Percentiles rank a stretch among this genome's conserved stretches.
Evolutionary conservation across 306 rosid species (phyloP).

Genomic region (Castanospermum australe): DNA sequence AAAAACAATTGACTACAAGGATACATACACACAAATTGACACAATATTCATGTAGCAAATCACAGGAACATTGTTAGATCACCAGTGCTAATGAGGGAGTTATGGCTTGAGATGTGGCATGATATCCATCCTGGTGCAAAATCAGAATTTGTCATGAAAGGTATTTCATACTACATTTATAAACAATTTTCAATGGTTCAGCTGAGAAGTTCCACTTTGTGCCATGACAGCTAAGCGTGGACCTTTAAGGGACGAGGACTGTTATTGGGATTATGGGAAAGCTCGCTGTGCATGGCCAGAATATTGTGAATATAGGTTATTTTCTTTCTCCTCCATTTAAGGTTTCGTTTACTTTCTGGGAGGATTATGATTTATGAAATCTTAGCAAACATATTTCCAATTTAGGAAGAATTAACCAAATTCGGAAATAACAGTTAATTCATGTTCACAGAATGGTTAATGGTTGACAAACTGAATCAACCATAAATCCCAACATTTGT

Average conservation of each 20-base stretch:
- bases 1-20: neutral
- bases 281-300: conserved; percentile 98
- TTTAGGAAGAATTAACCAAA: conserved; percentile 1
- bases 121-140: conserved; percentile 84
- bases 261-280: conserved; percentile 99
- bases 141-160: conserved; percentile 82
- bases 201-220: conserved; percentile 26
- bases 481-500: neutral
- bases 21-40: conserved; percentile 36
- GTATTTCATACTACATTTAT: conserved; percentile 36
- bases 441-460: conserved; percentile 1
- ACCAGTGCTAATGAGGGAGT: conserved; percentile 90
- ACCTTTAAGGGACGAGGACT: conserved; percentile 90
- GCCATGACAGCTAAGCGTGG: conserved; percentile 86
- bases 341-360: conserved; percentile 9
- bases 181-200: conserved; percentile 19
- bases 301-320: conserved; percentile 93
- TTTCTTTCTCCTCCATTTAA: conserved; percentile 14
- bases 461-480: conserved; percentile 22
- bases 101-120: conserved; percentile 99
- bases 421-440: neutral
- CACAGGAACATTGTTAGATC: conserved; percentile 98
- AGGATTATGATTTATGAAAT: neutral
- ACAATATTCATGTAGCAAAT: conserved; percentile 67
- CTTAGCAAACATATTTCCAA: neutral